phyloP scores from a whole-genome alignment of 441 rosid genomes.

The Pelargonium myrrhifolium region DNA sequence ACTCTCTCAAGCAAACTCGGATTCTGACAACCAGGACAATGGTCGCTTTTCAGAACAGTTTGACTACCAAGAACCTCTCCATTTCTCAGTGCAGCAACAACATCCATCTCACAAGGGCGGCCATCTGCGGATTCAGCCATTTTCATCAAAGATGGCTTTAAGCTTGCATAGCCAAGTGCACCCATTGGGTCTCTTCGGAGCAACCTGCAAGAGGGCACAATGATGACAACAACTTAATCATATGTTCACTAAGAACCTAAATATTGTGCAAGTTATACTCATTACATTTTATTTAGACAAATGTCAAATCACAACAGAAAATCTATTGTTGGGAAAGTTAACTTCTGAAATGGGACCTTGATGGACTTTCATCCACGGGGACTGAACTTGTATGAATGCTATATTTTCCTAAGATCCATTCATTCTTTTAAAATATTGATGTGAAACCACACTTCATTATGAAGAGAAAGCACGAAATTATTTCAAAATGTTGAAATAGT shows the following conservation, averaged over 20 bases:
- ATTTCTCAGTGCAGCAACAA: constrained; percentile 84
- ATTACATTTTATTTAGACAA: background rate
- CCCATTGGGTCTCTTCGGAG: constrained; percentile 99
- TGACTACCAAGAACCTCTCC: constrained; percentile 98
- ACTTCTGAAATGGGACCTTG: constrained; percentile 7
- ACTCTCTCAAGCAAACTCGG: constrained; percentile 76
- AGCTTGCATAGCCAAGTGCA: constrained; percentile 81
- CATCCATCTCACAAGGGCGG: constrained; percentile 88
- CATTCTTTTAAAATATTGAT: background rate
- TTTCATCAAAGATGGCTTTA: constrained; percentile 69
- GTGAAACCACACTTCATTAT: background rate
- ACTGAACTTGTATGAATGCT: constrained; percentile 3
- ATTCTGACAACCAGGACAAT: constrained; percentile 95
- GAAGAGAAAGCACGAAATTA: background rate
- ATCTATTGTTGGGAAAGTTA: background rate
- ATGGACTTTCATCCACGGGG: constrained; percentile 1
- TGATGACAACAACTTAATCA: constrained; percentile 17
- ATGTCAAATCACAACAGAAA: constrained; percentile 12
- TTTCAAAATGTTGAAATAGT: constrained; percentile 3
- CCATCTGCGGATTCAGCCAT: constrained; percentile 80
- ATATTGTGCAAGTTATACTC: constrained; percentile 4
- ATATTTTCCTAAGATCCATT: background rate
- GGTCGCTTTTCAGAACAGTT: constrained; percentile 97
- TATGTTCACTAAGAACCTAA: background rate
- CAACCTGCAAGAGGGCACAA: constrained; percentile 45